Evolutionary conservation across 1,284 basidiomycete species (phyloP), one percentile per base, ranked within the genome.

Genomic region (Pseudozyma sp.): DNA sequence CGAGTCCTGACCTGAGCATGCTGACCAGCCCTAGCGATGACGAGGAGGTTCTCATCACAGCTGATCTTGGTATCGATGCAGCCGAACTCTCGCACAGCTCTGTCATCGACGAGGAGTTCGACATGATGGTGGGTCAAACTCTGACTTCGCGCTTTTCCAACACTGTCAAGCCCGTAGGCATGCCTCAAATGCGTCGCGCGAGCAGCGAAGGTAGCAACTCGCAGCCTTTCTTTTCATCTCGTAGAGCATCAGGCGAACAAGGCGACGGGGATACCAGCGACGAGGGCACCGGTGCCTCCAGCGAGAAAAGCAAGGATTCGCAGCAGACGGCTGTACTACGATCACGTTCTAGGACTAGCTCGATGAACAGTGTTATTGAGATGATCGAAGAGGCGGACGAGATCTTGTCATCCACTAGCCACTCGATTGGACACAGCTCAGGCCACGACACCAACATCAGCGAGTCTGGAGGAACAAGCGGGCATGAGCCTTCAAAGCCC

Each of bases 361-460:
- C 67, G 25, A 52, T 59, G 63, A 59, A 59, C 59, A 62, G 52
- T 19, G 63, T 66, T 5, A 57, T 63, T 43, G 70, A 68, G 40
- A 52, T 73, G 25, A 56, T 73, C 14, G 52, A 61, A 19, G 60
- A 73, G 39, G 64, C 70, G 2, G 71, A 74, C 11, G 66, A 74
- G 54, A 18, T 69, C 25, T 52, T 74, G 5, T 74, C 71, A 9
- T 69, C 71, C 9, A 60, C 54, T 1, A 54, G 54, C n/a, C 65
- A 68, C 43, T 68, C 70, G n/a, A 57, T 61, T 31, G 70, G 64
- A 6, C 63, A 71, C 58, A 57, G 59, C 49, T 67, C 64, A 8
- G 54, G 59, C 18, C 64, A 68, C 45, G 64, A 67, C 5, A 59
- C 55, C 3, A 58, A 38, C 56, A 36, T 66, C 44, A 68, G 70